Evolutionary conservation across 257 asterid species (phyloP).

Genomic region (Solanum infundibuliforme): DNA sequence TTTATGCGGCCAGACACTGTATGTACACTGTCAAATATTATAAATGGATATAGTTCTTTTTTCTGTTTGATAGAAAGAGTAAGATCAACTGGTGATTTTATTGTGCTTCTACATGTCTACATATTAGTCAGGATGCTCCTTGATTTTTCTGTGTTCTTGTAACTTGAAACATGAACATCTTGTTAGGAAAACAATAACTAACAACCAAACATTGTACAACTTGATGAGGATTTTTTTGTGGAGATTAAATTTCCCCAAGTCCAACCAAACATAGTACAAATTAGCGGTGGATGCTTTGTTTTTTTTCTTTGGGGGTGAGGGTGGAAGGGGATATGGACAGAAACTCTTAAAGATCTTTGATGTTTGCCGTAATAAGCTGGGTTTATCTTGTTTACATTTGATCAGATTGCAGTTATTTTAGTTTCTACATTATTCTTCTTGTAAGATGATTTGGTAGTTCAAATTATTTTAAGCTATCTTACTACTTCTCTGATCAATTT

Average conservation of each 20-base stretch:
- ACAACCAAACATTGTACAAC: not conserved
- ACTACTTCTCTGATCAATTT: not conserved
- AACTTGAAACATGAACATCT: not conserved
- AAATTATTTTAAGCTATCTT: not conserved
- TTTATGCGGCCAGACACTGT: conserved; percentile 93
- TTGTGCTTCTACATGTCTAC: not conserved
- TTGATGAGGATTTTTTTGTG: not conserved
- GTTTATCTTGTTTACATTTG: not conserved
- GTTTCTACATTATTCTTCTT: not conserved
- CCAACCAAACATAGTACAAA: not conserved
- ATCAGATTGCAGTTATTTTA: not conserved
- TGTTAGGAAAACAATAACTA: not conserved
- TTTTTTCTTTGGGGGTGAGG: not conserved
- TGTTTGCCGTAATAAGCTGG: not conserved
- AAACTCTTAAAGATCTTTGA: not conserved
- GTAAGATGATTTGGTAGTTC: not conserved
- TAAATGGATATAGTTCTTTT: not conserved
- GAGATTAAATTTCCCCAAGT: not conserved
- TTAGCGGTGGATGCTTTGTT: not conserved
- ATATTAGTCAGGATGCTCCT: not conserved
- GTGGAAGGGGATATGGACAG: not conserved
- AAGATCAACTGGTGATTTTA: not conserved
- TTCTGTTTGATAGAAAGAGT: not conserved
- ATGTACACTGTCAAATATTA: conserved; percentile 10
- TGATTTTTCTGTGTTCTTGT: not conserved